Conservation (phyloP, 768 basidiomycete genomes). For the Leucosporidium yakuticum region DNA sequence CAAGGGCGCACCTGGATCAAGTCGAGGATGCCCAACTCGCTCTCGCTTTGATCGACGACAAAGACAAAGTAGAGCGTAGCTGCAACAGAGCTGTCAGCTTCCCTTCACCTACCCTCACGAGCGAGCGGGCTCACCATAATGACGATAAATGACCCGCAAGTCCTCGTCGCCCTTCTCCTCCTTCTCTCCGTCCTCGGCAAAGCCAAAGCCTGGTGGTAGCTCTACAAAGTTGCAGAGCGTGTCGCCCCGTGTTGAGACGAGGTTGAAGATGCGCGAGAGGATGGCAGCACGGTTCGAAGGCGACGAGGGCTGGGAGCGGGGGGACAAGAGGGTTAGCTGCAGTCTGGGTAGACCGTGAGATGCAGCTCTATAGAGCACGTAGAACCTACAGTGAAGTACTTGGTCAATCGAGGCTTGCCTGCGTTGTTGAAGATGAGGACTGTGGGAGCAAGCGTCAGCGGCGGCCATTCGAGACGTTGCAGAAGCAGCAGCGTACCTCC, state of each 20-base stretch:
- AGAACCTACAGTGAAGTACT: constrained; percentile 79
- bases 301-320: constrained; percentile 26
- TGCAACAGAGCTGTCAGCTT: constrained; percentile 3
- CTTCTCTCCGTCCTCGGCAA: constrained; percentile 62
- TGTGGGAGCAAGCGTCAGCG: constrained; percentile 1
- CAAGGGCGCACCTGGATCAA: constrained; percentile 72
- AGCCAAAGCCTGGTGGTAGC: constrained; percentile 46
- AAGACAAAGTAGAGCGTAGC: constrained; percentile 96
- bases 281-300: constrained; percentile 27
- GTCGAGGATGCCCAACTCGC: constrained; percentile 91
- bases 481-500: no score
- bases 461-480: no score
- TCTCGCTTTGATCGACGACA: constrained; percentile 92
- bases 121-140: not conserved
- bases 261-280: constrained; percentile 61
- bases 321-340: constrained; percentile 47
- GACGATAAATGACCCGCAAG: constrained; percentile 8
- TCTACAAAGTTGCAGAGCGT: constrained; percentile 95
- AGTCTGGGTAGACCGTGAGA: constrained; percentile 19
- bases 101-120: not conserved
- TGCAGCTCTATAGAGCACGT: constrained; percentile 45
- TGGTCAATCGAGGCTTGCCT: constrained; percentile 73
- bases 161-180: constrained; percentile 44
- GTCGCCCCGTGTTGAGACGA: constrained; percentile 72
- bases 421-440: constrained; percentile 80